Evolutionary conservation across 2,329 filamentous ascomycete genomes (phyloP).

Genomic region (Colletotrichum kahawae): DNA sequence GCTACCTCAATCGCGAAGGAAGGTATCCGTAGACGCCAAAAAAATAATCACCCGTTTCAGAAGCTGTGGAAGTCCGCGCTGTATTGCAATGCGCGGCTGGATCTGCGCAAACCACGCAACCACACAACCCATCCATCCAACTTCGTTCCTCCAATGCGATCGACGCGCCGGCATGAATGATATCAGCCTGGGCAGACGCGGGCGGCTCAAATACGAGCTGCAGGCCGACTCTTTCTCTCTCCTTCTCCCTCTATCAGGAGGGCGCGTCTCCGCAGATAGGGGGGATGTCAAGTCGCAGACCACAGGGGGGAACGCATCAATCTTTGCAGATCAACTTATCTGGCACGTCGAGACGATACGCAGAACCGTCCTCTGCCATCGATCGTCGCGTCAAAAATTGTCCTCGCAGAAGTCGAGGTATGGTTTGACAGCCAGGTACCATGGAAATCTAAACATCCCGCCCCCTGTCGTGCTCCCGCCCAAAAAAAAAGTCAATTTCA

Average conservation of each 20-base stretch:
- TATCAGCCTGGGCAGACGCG: neutral
- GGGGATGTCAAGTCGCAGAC: neutral
- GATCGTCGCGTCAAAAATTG: neutral
- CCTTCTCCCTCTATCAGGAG: neutral
- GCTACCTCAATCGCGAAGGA: neutral
- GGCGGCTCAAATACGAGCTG: conserved; percentile 4
- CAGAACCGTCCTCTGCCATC: neutral
- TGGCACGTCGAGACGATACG: neutral
- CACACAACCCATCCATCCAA: neutral
- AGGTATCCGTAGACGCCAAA: neutral
- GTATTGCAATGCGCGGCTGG: neutral
- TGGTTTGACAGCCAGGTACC: neutral
- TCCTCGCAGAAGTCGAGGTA: neutral
- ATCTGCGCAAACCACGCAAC: neutral
- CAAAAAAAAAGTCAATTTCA: neutral
- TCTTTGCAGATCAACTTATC: neutral
- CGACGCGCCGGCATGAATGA: neutral
- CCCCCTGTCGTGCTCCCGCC: neutral
- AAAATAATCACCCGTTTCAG: neutral
- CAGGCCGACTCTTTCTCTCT: neutral
- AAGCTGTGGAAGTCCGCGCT: neutral
- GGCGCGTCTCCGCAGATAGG: neutral
- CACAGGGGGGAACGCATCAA: neutral
- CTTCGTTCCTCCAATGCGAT: neutral
- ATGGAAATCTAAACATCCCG: neutral